Evolutionary conservation across 805 yeast species (phyloP).

Genomic region (Candida quercuum): DNA sequence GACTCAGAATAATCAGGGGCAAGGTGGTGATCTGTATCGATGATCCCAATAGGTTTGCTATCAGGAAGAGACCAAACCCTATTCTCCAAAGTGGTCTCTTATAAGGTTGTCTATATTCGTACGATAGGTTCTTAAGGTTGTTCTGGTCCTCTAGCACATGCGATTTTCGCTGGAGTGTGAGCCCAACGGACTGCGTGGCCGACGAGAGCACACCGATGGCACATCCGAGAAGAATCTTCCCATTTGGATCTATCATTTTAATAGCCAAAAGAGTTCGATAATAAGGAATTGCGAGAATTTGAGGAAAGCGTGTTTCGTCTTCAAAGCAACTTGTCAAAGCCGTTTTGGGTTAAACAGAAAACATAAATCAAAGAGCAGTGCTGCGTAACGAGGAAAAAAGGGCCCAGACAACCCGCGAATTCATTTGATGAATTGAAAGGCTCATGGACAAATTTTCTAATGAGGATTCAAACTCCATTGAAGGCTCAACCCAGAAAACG

Average conservation of each 20-base stretch:
- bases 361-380: too few relatives aligned
- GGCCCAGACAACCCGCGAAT: too few relatives aligned
- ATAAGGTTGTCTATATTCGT: slow-evolving; percentile 27
- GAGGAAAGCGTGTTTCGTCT: too few relatives aligned
- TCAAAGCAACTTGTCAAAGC: too few relatives aligned
- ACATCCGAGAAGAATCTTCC: slow-evolving; percentile 49
- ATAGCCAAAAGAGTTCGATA: too few relatives aligned
- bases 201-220: slow-evolving; percentile 69
- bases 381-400: too few relatives aligned
- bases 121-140: slow-evolving; percentile 15
- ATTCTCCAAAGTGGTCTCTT: slow-evolving; percentile 63
- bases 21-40: slow-evolving; percentile 78
- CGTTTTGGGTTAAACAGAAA: too few relatives aligned
- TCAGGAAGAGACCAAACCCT: slow-evolving; percentile 66
- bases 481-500: too few relatives aligned
- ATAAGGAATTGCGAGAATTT: too few relatives aligned
- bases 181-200: slow-evolving; percentile 75
- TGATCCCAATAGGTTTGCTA: slow-evolving; percentile 75
- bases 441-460: too few relatives aligned
- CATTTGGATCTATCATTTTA: background rate
- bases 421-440: too few relatives aligned
- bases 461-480: too few relatives aligned
- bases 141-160: slow-evolving; percentile 43
- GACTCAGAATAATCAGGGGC: slow-evolving; percentile 75
- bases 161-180: slow-evolving; percentile 76